Conservation (phyloP, 2,329 filamentous ascomycete genomes). For the Chrysoporthe puriensis region DNA sequence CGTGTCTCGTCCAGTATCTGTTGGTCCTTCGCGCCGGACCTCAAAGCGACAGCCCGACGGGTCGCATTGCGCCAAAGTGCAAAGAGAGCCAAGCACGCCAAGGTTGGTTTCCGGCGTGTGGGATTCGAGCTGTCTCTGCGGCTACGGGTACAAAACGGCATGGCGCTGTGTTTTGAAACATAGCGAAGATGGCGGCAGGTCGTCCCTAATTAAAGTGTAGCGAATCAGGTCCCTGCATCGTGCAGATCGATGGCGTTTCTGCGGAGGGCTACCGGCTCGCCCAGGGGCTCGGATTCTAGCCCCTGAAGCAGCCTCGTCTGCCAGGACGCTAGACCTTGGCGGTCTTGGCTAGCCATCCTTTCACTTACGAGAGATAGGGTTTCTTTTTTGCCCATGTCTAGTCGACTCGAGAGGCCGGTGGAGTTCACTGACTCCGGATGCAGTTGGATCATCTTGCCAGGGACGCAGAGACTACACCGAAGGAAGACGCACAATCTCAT, state of each 20-base stretch:
- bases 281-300: background rate
- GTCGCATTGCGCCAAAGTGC: slow-evolving; percentile 7
- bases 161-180: slow-evolving; percentile 25
- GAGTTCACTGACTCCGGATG: background rate
- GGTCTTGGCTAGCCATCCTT: background rate
- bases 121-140: slow-evolving; percentile 8
- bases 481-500: too few species aligned
- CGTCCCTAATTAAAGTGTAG: slow-evolving; percentile 14
- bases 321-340: background rate
- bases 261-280: background rate
- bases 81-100: background rate
- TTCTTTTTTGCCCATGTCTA: background rate
- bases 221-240: slow-evolving; percentile 3
- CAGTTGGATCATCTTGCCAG: background rate
- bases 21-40: background rate
- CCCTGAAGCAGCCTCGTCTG: background rate
- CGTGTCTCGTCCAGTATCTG: background rate
- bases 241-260: background rate
- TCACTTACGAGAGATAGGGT: background rate
- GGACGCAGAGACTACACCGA: too few species aligned
- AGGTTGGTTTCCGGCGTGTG: slow-evolving; percentile 14
- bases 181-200: slow-evolving; percentile 12
- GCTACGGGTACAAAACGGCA: slow-evolving; percentile 10
- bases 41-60: slow-evolving; percentile 1
- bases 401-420: background rate